Conservation (phyloP, 495 filamentous ascomycete genomes). For the Penicillium salamii region DNA sequence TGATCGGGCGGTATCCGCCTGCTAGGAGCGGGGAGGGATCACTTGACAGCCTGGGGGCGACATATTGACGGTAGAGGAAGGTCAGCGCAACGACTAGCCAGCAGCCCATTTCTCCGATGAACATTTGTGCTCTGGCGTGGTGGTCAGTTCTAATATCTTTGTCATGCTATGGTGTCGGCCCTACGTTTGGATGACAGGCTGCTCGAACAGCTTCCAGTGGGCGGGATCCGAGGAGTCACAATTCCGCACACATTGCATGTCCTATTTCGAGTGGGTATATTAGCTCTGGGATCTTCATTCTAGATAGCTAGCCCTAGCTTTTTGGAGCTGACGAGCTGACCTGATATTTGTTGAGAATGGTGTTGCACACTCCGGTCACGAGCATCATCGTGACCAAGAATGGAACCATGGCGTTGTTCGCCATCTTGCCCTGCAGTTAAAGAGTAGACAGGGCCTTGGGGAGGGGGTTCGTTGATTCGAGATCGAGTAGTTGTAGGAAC, state of each 20-base stretch:
- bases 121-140: slow-evolving; percentile 69
- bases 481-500: slow-evolving; percentile 2
- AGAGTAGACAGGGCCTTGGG: background rate
- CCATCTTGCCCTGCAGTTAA: slow-evolving; percentile 38
- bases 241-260: slow-evolving; percentile 92
- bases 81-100: slow-evolving; percentile 78
- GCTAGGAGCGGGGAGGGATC: slow-evolving; percentile 42
- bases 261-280: slow-evolving; percentile 45
- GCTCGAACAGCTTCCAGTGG: slow-evolving; percentile 70
- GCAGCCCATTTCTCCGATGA: slow-evolving; percentile 87
- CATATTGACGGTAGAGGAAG: slow-evolving; percentile 59
- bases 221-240: slow-evolving; percentile 74
- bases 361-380: slow-evolving; percentile 90
- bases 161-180: slow-evolving; percentile 12
- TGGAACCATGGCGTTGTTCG: slow-evolving; percentile 62
- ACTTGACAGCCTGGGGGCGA: slow-evolving; percentile 31
- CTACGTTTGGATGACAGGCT: slow-evolving; percentile 92
- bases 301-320: background rate
- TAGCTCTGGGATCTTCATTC: background rate
- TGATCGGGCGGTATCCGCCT: slow-evolving; percentile 65
- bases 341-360: slow-evolving; percentile 94
- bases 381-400: slow-evolving; percentile 93
- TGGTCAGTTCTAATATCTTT: background rate
- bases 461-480: too few relatives aligned
- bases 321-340: slow-evolving; percentile 37